Percentiles rank a stretch among this genome's conserved stretches.
These are phyloP conservation scores for Phialophora verrucosa DNA, from an alignment of 2,329 filamentous ascomycete genomes.

Conservation along the genomic window DNA sequence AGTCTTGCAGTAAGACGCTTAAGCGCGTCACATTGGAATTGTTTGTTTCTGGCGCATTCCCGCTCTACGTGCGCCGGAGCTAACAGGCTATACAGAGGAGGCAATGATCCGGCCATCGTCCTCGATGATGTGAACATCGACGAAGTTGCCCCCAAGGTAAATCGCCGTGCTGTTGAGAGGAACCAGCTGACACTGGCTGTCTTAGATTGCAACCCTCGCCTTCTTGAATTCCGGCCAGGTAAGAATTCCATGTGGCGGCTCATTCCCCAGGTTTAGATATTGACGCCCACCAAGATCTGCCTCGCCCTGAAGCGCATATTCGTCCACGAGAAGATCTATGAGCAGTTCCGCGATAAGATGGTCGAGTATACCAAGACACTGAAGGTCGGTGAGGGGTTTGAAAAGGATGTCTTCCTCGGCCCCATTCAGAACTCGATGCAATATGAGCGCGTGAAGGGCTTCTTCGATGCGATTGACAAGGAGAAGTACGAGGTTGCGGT, in stretches of 20 bases:
- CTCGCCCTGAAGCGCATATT: constrained; percentile 69
- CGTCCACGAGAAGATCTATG: constrained; percentile 65
- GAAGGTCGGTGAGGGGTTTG: constrained; percentile 42
- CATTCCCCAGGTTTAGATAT: constrained; percentile 18
- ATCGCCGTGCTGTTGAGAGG: constrained; percentile 29
- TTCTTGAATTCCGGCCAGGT: constrained; percentile 63
- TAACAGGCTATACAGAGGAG: constrained; percentile 55
- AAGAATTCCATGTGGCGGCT: neutral
- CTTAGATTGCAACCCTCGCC: constrained; percentile 23
- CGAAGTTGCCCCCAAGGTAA: constrained; percentile 66
- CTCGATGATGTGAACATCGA: constrained; percentile 70
- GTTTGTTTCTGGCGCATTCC: neutral
- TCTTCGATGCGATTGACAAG: constrained; percentile 61
- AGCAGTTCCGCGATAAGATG: constrained; percentile 68
- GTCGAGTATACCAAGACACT: constrained; percentile 60
- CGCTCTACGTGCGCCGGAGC: neutral
- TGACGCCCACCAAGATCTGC: constrained; percentile 55
- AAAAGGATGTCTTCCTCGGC: constrained; percentile 59
- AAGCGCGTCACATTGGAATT: constrained; percentile 67
- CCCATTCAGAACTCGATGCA: constrained; percentile 70
- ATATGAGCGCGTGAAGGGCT: constrained; percentile 63
- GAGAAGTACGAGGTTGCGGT: constrained; percentile 60
- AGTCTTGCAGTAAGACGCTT: constrained; percentile 48
- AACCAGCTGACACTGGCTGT: neutral
- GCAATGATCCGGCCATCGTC: constrained; percentile 68